phyloP scores from a whole-genome alignment of 75 land plant genomes.

The Adiantum capillusveneris region DNA sequence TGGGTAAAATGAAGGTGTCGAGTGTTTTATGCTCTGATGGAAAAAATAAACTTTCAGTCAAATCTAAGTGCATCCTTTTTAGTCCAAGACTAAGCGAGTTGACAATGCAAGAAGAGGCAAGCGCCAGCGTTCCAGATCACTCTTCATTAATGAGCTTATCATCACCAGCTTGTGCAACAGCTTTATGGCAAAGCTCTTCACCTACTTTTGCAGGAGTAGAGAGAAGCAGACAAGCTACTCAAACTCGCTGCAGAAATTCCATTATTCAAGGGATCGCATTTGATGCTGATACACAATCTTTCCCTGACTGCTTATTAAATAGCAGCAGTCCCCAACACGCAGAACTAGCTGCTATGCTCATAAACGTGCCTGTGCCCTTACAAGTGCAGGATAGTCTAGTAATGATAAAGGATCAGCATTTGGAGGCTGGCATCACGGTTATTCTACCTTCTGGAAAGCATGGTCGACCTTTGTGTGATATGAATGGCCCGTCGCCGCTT shows the following conservation, averaged over 20 bases:
- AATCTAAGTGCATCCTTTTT: conserved; percentile 2
- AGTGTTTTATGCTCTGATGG: not conserved
- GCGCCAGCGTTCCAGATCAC: too few species aligned
- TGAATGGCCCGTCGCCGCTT: conserved; percentile 10
- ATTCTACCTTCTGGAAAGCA: conserved; percentile 11
- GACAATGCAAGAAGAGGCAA: too few species aligned
- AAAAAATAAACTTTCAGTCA: not conserved
- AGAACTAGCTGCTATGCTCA: conserved; percentile 3
- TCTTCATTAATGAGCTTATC: too few species aligned
- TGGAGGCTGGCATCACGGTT: not conserved
- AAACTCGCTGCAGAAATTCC: too few species aligned
- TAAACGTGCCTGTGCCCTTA: not conserved
- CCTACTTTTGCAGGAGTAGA: too few species aligned
- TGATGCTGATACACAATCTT: not conserved
- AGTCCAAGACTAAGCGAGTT: not conserved
- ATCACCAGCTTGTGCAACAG: too few species aligned
- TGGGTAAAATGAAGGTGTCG: not conserved
- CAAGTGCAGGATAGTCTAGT: not conserved
- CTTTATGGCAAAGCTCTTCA: too few species aligned
- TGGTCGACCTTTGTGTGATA: not conserved
- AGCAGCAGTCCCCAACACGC: not conserved
- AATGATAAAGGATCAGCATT: not conserved
- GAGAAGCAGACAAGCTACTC: too few species aligned
- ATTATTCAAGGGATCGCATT: too few species aligned
- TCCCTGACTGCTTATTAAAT: not conserved